phyloP scores from a whole-genome alignment of 306 rosid genomes.

The Prunus padus region DNA sequence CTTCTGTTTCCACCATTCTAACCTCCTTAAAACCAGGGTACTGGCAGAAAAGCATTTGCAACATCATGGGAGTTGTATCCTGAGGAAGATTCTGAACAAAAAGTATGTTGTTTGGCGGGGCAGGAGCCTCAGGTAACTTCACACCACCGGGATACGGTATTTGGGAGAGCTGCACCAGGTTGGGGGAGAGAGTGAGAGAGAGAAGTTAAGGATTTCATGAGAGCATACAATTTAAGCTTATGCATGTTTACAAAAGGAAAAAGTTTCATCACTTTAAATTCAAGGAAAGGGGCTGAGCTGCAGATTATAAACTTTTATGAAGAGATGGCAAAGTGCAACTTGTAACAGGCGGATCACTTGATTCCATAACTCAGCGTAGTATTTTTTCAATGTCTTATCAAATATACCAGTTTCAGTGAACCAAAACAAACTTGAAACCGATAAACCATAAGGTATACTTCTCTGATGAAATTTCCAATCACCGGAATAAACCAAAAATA shows the following conservation, averaged over 20 bases:
- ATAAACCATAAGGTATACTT: neutral
- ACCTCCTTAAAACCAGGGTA: conserved; percentile 94
- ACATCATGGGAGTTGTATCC: conserved; percentile 91
- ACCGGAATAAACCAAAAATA: neutral
- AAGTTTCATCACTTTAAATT: neutral
- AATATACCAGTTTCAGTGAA: neutral
- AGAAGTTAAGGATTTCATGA: conserved; percentile 14
- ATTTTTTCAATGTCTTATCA: neutral
- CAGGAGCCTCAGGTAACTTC: conserved; percentile 91
- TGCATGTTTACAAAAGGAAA: neutral
- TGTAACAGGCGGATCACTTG: neutral
- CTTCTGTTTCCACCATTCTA: conserved; percentile 94
- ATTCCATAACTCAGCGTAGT: neutral
- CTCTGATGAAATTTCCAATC: neutral
- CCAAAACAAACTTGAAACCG: neutral
- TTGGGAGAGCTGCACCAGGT: conserved; percentile 56
- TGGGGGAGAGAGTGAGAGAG: conserved; percentile 1
- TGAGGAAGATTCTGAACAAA: conserved; percentile 91
- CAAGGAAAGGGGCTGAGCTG: neutral
- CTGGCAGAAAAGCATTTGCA: conserved; percentile 96
- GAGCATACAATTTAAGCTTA: neutral
- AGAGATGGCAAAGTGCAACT: neutral
- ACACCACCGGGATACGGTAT: conserved; percentile 85
- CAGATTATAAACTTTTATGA: neutral
- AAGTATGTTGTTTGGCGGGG: conserved; percentile 95